Percentiles rank a stretch among this genome's conserved stretches.
phyloP scores from a whole-genome alignment of 805 yeast species.

The Ogataea paradorogensis region DNA sequence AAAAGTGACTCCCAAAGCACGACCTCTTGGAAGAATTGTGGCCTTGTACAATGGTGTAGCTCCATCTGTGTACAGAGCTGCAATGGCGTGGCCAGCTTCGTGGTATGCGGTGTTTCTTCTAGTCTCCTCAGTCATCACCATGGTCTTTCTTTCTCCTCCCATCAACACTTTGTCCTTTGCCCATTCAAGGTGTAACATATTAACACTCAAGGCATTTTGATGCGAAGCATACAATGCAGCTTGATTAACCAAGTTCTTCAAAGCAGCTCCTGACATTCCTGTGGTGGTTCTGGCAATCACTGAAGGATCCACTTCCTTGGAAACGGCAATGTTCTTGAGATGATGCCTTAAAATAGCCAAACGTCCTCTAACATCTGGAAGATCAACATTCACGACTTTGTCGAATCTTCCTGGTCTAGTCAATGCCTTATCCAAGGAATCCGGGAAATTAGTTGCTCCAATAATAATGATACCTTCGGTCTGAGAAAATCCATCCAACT shows the following conservation, averaged over 20 bases:
- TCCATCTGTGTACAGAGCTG: constrained; percentile 92
- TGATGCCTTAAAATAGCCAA: constrained; percentile 88
- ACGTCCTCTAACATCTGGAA: constrained; percentile 98
- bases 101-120: constrained; percentile 94
- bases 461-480: constrained; percentile 90
- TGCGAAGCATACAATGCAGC: constrained; percentile 98
- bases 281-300: constrained; percentile 96
- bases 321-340: constrained; percentile 83
- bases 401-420: constrained; percentile 99
- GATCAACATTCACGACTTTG: constrained; percentile 88
- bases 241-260: constrained; percentile 93
- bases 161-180: constrained; percentile 96
- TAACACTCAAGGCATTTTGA: constrained; percentile 83
- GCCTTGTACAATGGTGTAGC: constrained; percentile 97
- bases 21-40: constrained; percentile 93
- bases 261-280: constrained; percentile 97
- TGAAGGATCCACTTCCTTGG: constrained; percentile 82
- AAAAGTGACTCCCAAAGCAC: constrained; percentile 95
- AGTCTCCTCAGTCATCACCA: constrained; percentile 96
- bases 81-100: constrained; percentile 99
- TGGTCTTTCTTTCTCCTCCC: constrained; percentile 97
- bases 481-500: constrained; percentile 93
- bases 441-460: constrained; percentile 99
- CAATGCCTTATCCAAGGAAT: constrained; percentile 91
- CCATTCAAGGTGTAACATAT: constrained; percentile 94